Base-by-base conservation (phyloP, 1,284 basidiomycete species). In the Termitomyces sp. region DNA sequence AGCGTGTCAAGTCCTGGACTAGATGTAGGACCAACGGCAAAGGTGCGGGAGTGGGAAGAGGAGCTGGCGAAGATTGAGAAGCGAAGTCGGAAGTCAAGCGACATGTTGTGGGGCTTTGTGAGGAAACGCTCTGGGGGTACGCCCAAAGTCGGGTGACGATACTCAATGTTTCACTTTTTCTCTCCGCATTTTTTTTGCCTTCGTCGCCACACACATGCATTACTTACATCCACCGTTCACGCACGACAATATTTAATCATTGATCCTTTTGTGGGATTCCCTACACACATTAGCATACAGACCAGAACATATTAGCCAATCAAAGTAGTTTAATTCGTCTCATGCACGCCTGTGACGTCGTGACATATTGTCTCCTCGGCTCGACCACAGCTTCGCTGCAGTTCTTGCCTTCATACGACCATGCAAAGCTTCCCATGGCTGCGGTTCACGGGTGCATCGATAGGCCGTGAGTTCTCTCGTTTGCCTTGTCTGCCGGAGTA, bases 41-140 rank as follows among this genome's bases (percentile, higher is more conserved):
- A 72, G 28, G 75, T 86, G 60, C 72, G 75, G 53, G 87, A 83
- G 56, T 90, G 88, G 88, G 88, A 90, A 67, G 79, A 81, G 63
- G 86, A 90, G 71, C 75, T 89, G 43, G 79, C 75, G 57, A 76
- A 79, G 56, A 88, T 90, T 60, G 87, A 89, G 69, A 69, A 72
- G 59, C 72, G 72, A 62, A 86, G 83, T 61, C 75, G 80, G 52
- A 73, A 78, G 60, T 80, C 76, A 53, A 87, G 81, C 52, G 77
- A 80, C 63, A 74, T 86, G 71, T 68, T 83, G 7, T 37, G 45
- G 43, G 79, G 80, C n/a, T 77, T 71, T 55, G 72, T 74, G 46
- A 77, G 76, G 60, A 76, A 73, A 64, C 69, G 69, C 49, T 62
- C 60, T n/a, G 54, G 56, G 26, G 60, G 62, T 16, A 54, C 54